Evolutionary conservation across 768 basidiomycete species (phyloP), one percentile per base, ranked within the genome.

Genomic region (Amanita thiersii): DNA sequence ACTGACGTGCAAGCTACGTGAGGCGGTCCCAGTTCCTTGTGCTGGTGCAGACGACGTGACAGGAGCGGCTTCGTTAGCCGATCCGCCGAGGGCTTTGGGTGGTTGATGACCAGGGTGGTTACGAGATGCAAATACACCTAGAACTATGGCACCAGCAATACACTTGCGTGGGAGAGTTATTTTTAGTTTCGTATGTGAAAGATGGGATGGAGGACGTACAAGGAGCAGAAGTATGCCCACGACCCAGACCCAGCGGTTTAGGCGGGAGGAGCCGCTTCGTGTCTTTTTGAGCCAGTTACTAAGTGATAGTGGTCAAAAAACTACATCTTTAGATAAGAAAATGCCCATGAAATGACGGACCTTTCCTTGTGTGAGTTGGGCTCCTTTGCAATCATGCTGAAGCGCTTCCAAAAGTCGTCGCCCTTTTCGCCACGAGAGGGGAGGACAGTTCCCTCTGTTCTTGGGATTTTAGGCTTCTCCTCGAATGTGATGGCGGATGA

Each of bases 391-490:
- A 89, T 78, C 68, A 88, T 86, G 47, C 81, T 85, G 61, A 89
- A 90, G 28, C 87, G 70, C 46, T 83, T 69, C 87, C 87, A 90
- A 61, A 90, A 89, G 52, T 88, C 82, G 52, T 89, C 86, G 0
- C 85, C 84, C 37, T 70, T 75, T 55, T 85, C 77, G 2, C 85
- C 83, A 33, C 83, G 72, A 29, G 66, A 66, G 1, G 84, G 80
- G 5, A 88, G 56, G 2, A 84, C 54, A 1, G 77, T 74, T 30
- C 80, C 83, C 56, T 89, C 86, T 1, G 66, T 66, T 42, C 65
- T 59, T 12, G 64, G 40, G 30, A 47, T 49, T 18, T 58, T 56
- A 11, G 61, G 64, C 20, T 49, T 50, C 5, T 55, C 62, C 6
- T 68, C 59, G 46, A 79, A 78, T 48, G 67, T 70, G 53, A 81